Base-by-base conservation (phyloP, 495 filamentous ascomycete species). In the Patellaria atrata region DNA sequence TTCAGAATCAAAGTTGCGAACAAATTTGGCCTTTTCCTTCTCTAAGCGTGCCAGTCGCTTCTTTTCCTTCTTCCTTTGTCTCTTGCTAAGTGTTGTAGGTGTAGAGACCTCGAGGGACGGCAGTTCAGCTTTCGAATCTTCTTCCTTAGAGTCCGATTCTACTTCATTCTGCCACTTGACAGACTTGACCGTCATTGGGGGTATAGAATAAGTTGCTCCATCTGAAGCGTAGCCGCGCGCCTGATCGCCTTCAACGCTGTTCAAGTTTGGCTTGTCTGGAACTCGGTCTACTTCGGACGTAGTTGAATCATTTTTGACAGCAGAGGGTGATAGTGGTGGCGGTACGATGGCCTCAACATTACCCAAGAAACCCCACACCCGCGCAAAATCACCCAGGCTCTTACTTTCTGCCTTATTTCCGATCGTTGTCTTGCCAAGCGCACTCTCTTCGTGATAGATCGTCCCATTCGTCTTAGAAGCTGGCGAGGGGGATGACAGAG, bases 111-210 rank as follows among this genome's bases (percentile, higher is more conserved):
- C 6, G 31, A n/a, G n/a, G n/a, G n/a, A n/a, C n/a, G n/a, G n/a
- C n/a, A n/a, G n/a, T n/a, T n/a, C n/a, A n/a, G n/a, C n/a, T n/a
- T n/a, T n/a, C n/a, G n/a, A n/a, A n/a, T n/a, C 31, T 12, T 41
- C 36, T 50, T 49, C 46, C 35, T 37, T 51, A 15, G 52, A 35
- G 18, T 55, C 50, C 25, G 44, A 40, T 19, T 50, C 37, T 10
- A 38, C 12, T 27, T 56, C 47, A 34, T 60, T 57, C 18, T 46
- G 50, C 58, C 57, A 58, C 17, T 41, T 49, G 8, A 61, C 56
- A n/a, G n/a, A n/a, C n/a, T n/a, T n/a, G 17, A 16, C 52, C 38
- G 58, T 60, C 11, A 29, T 22, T 14, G 37, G 13, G 3, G 30
- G 21, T 5, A 37, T 24, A 30, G 32, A 37, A 27, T 50, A 44